phyloP scores from a whole-genome alignment of 306 rosid genomes.

The Comarum palustre region DNA sequence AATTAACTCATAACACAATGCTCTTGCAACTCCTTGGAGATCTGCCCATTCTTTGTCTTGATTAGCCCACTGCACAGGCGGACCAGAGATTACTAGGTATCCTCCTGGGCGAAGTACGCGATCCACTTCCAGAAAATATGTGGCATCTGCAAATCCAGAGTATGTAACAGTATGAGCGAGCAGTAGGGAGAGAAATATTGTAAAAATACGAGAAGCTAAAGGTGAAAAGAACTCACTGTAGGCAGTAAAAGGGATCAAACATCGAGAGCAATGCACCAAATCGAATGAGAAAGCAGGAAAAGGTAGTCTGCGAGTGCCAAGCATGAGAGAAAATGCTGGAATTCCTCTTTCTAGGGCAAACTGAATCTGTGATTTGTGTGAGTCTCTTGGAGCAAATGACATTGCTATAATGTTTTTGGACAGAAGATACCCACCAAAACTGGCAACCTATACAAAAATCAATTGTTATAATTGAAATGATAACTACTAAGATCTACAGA shows the following conservation, averaged over 20 bases:
- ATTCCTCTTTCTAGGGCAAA: constrained; percentile 96
- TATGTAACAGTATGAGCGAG: constrained; percentile 21
- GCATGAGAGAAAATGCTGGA: constrained; percentile 98
- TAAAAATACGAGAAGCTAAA: constrained; percentile 15
- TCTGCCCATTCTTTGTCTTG: constrained; percentile 99
- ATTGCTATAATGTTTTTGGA: constrained; percentile 67
- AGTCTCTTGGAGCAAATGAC: constrained; percentile 99
- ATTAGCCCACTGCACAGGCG: constrained; percentile 95
- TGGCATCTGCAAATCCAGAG: constrained; percentile 65
- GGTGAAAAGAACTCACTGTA: constrained; percentile 61
- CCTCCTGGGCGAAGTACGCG: constrained; percentile 97
- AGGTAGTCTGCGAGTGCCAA: constrained; percentile 94
- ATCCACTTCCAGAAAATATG: constrained; percentile 92
- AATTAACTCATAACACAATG: constrained; percentile 85
- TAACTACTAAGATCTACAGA: constrained; percentile 13
- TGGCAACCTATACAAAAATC: constrained; percentile 72
- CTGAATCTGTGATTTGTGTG: constrained; percentile 93
- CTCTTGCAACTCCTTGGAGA: constrained; percentile 89
- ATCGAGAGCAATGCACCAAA: constrained; percentile 91
- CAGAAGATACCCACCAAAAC: constrained; percentile 89
- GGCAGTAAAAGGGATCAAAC: constrained; percentile 95
- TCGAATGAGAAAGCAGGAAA: constrained; percentile 91
- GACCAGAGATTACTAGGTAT: constrained; percentile 85
- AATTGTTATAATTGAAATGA: constrained; percentile 11
- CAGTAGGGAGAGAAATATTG: constrained; percentile 17